Percentiles rank a stretch among this genome's conserved stretches.
phyloP scores from a whole-genome alignment of 2,329 filamentous ascomycete species.

The Pleoardoris graminearum region DNA sequence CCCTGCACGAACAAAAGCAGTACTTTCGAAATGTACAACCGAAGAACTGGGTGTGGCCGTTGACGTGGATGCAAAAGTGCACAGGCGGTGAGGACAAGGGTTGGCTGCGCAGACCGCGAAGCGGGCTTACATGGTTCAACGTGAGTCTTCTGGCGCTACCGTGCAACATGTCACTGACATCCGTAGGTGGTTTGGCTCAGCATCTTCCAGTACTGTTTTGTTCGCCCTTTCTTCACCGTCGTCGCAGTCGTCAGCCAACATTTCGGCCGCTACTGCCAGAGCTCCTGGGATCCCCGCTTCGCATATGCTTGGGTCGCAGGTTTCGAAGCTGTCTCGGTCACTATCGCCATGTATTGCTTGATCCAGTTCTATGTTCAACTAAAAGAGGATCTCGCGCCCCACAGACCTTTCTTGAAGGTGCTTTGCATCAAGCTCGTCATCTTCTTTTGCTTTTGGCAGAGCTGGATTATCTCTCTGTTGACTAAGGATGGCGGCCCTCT shows the following conservation, averaged over 20 bases:
- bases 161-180: constrained; percentile 21
- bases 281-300: constrained; percentile 75
- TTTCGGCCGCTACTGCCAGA: constrained; percentile 73
- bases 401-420: constrained; percentile 78
- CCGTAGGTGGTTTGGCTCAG: constrained; percentile 72
- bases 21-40: constrained; percentile 73
- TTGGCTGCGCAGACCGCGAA: constrained; percentile 72
- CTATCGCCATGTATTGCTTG: constrained; percentile 85
- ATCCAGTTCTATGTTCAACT: constrained; percentile 86
- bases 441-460: constrained; percentile 89
- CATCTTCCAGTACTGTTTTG: constrained; percentile 84
- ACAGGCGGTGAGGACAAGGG: constrained; percentile 69
- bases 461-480: constrained; percentile 62
- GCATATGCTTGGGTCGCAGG: constrained; percentile 81
- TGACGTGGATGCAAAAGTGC: constrained; percentile 71
- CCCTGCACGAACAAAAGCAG: constrained; percentile 77
- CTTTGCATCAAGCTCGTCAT: constrained; percentile 88
- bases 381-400: constrained; percentile 66
- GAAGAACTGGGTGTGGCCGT: constrained; percentile 74
- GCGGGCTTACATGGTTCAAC: constrained; percentile 89
- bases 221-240: constrained; percentile 78
- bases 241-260: constrained; percentile 74
- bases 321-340: constrained; percentile 72
- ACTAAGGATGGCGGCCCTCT: constrained; percentile 65
- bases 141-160: constrained; percentile 41